Evolutionary conservation across 441 rosid genomes (phyloP).

Genomic region (Lepidium campestre): DNA sequence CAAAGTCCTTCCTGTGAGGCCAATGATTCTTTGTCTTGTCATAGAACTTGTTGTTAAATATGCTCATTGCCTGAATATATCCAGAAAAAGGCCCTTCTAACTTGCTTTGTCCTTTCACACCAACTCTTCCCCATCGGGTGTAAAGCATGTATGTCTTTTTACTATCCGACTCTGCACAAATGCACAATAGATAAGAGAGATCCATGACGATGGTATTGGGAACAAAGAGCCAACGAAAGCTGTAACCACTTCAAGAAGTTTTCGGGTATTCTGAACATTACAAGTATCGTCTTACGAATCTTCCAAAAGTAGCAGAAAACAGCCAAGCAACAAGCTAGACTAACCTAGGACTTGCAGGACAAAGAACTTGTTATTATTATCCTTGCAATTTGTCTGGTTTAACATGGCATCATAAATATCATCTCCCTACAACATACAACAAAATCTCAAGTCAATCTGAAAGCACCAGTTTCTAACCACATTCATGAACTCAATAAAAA

Average conservation of each 20-base stretch:
- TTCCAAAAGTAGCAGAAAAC: background rate
- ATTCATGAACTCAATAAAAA: background rate
- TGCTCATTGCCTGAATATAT: slow-evolving; percentile 30
- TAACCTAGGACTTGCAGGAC: slow-evolving; percentile 66
- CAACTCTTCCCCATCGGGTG: slow-evolving; percentile 81
- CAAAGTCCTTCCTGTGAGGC: slow-evolving; percentile 53
- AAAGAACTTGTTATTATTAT: slow-evolving; percentile 71
- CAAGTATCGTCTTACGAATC: background rate
- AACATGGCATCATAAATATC: slow-evolving; percentile 71
- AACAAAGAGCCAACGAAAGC: background rate
- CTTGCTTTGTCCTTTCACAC: slow-evolving; percentile 77
- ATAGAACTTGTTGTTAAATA: slow-evolving; percentile 59
- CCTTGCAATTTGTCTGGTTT: slow-evolving; percentile 70
- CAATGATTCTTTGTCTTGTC: slow-evolving; percentile 67
- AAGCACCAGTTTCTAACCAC: background rate
- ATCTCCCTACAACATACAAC: slow-evolving; percentile 43
- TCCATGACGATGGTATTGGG: background rate
- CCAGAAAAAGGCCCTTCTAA: slow-evolving; percentile 50
- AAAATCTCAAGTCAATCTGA: background rate
- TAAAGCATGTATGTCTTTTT: slow-evolving; percentile 51
- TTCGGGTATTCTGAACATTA: background rate
- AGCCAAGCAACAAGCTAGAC: slow-evolving; percentile 4
- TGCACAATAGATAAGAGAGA: background rate
- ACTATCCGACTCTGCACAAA: slow-evolving; percentile 55
- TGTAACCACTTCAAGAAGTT: background rate